phyloP scores from a whole-genome alignment of 2,329 filamentous ascomycete species.

The Cladosporium sp. region DNA sequence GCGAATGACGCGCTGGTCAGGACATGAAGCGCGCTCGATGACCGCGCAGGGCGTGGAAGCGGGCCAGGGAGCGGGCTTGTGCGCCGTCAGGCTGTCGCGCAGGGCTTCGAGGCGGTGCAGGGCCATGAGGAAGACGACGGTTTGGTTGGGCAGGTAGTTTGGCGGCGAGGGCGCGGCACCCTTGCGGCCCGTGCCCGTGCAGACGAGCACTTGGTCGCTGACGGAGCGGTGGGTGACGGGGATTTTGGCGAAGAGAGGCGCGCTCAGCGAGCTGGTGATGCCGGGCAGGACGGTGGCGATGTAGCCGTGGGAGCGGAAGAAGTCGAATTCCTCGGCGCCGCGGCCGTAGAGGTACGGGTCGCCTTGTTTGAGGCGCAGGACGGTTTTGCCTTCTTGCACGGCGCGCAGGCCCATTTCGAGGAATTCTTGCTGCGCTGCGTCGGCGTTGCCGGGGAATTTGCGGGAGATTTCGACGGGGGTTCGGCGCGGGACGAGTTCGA shows the following conservation, averaged over 20 bases:
- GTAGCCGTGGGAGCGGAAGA: conserved; percentile 70
- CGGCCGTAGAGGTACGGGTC: conserved; percentile 96
- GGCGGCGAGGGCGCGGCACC: conserved; percentile 79
- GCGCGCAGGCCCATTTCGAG: conserved; percentile 71
- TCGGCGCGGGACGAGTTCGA: conserved; percentile 84
- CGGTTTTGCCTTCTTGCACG: conserved; percentile 64
- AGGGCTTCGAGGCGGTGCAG: conserved; percentile 76
- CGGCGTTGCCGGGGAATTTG: conserved; percentile 96
- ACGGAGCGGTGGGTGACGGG: conserved; percentile 85
- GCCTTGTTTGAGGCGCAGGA: conserved; percentile 89
- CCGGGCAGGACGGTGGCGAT: conserved; percentile 71
- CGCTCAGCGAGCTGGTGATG: conserved; percentile 81
- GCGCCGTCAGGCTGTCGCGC: conserved; percentile 62
- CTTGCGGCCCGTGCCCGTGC: conserved; percentile 91
- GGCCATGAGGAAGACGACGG: conserved; percentile 92
- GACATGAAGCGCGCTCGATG: conserved; percentile 86
- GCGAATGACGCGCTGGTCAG: conserved; percentile 87
- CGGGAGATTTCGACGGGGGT: conserved; percentile 87
- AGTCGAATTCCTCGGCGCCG: conserved; percentile 86
- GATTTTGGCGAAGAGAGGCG: conserved; percentile 81
- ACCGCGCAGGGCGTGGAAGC: conserved; percentile 80
- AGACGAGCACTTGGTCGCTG: conserved; percentile 90
- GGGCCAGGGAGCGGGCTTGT: conserved; percentile 43
- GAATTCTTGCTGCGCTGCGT: conserved; percentile 86
- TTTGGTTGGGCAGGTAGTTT: conserved; percentile 68